phyloP scores from a whole-genome alignment of 176 grass and related monocot species.

The Avena eriantha region DNA sequence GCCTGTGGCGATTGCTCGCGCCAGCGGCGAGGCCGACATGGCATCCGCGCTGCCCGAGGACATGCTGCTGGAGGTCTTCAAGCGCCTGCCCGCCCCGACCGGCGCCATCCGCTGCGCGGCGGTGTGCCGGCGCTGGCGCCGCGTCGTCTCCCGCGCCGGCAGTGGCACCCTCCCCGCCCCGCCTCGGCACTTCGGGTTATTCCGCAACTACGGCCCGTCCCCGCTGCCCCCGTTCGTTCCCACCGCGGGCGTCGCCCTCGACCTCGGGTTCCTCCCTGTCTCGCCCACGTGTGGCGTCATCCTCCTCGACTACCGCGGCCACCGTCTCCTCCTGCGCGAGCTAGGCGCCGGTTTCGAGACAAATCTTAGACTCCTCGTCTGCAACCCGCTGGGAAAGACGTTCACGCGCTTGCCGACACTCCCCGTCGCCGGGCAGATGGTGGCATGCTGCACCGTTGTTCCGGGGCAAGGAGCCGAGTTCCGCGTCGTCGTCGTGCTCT shows the following conservation, averaged over 20 bases:
- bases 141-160: background rate
- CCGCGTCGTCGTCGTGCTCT: conserved; percentile 52
- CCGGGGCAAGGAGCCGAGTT: conserved; percentile 7
- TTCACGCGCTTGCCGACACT: conserved; percentile 6
- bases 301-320: conserved; percentile 30
- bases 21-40: background rate
- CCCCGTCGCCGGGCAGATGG: background rate
- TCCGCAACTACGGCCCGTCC: conserved; percentile 34
- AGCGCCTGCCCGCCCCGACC: background rate
- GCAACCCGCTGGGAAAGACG: conserved; percentile 33
- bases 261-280: background rate
- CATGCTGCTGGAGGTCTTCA: conserved; percentile 48
- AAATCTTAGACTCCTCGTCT: conserved; percentile 40
- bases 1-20: background rate
- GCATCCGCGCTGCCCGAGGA: conserved; percentile 33
- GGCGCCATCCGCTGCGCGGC: conserved; percentile 44
- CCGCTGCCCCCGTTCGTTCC: conserved; percentile 45
- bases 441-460: conserved; percentile 35
- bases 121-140: conserved; percentile 49
- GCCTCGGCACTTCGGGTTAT: conserved; percentile 36
- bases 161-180: conserved; percentile 23
- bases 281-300: conserved; percentile 8
- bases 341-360: background rate
- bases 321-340: conserved; percentile 45
- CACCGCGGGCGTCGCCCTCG: conserved; percentile 20